Conservation (phyloP, 768 basidiomycete genomes). For the Hypholoma sublateritium region DNA sequence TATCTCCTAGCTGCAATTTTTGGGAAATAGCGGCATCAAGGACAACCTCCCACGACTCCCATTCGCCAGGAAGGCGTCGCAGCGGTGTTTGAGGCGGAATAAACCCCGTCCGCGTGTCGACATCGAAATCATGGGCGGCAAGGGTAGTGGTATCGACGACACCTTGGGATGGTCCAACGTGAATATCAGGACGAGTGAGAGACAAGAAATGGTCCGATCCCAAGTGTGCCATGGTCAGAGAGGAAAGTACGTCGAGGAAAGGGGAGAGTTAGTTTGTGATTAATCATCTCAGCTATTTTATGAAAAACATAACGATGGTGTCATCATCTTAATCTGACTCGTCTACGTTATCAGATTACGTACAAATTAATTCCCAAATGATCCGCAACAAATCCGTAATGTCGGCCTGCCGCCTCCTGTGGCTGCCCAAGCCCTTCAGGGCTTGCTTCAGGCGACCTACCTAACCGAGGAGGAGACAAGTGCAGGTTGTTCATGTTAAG, state of each 20-base stretch:
- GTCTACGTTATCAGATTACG: too few species aligned
- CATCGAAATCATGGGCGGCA: slow-evolving; percentile 86
- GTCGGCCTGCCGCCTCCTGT: too few species aligned
- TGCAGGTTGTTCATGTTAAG: too few species aligned
- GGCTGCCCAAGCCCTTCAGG: too few species aligned
- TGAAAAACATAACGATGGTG: not conserved
- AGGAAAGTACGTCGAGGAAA: not conserved
- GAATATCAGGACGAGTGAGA: slow-evolving; percentile 29
- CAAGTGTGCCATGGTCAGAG: not conserved
- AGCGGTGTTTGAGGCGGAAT: slow-evolving; percentile 79
- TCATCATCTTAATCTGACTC: too few species aligned
- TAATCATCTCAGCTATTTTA: not conserved
- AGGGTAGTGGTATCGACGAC: slow-evolving; percentile 47
- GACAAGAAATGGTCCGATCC: slow-evolving; percentile 27
- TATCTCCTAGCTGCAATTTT: slow-evolving; percentile 54
- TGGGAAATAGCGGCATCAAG: slow-evolving; percentile 45
- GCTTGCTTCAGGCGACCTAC: too few species aligned
- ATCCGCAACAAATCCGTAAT: too few species aligned
- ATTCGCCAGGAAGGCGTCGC: slow-evolving; percentile 59
- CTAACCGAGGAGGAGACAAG: too few species aligned
- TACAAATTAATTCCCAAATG: too few species aligned
- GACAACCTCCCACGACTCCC: slow-evolving; percentile 51
- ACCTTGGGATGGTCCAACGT: slow-evolving; percentile 23
- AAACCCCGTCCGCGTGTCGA: slow-evolving; percentile 89
- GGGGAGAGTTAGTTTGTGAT: not conserved